phyloP scores from a whole-genome alignment of 108 stramenopile species.

The Cylindrotheca closterium region DNA sequence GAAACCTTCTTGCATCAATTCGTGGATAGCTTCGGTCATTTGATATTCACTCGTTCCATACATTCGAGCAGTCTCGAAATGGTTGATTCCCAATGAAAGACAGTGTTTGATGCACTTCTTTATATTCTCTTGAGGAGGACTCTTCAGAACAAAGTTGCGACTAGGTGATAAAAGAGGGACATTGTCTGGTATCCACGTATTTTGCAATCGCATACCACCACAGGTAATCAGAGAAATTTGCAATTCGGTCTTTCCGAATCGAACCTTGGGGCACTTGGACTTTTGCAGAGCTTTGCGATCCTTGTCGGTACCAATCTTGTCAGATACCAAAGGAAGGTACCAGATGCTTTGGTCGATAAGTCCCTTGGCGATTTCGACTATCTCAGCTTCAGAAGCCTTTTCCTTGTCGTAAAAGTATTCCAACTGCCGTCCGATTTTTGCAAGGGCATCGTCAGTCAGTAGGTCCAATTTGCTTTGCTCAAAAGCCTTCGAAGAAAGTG shows the following conservation, averaged over 20 bases:
- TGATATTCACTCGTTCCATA: slow-evolving; percentile 84
- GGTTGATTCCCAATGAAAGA: slow-evolving; percentile 84
- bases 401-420: not conserved
- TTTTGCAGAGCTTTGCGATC: not conserved
- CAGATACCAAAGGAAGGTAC: not conserved
- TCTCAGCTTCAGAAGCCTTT: not conserved
- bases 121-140: slow-evolving; percentile 72
- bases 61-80: slow-evolving; percentile 89
- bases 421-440: not conserved
- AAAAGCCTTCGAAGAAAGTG: not conserved
- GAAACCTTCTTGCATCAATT: slow-evolving; percentile 56
- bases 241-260: slow-evolving; percentile 84
- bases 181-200: slow-evolving; percentile 53
- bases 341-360: not conserved
- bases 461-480: not conserved
- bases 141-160: slow-evolving; percentile 5
- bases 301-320: not conserved
- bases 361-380: not conserved
- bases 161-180: not conserved
- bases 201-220: slow-evolving; percentile 93
- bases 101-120: slow-evolving; percentile 52
- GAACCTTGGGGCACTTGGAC: slow-evolving; percentile 59
- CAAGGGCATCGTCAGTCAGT: not conserved
- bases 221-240: slow-evolving; percentile 88
- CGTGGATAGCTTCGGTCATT: slow-evolving; percentile 64